Base-by-base conservation (phyloP, 2,329 filamentous ascomycete species). In the Aspergillus transmontanensis region DNA sequence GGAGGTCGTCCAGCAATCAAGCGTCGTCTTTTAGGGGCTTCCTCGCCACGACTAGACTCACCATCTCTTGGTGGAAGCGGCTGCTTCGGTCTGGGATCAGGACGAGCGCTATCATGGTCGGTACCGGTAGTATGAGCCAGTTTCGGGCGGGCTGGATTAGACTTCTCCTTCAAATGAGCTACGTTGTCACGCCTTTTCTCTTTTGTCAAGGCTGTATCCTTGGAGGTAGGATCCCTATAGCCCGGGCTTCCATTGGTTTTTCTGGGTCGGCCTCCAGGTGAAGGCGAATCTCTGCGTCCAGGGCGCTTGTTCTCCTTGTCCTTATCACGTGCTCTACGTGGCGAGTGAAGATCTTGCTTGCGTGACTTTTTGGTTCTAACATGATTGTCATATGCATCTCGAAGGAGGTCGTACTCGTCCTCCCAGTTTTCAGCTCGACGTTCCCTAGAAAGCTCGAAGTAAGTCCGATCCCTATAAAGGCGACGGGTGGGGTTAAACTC, bases 371-470 rank as follows among this genome's bases (percentile, higher is more conserved):
- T 72, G 36, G 63, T 63, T 56, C 66, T 66, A 30, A 68, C 48
- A 64, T 77, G 74, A 36, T 77, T 78, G 53, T 83, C 79, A 64
- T 79, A 82, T 1, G 82, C 81, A n/a, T 89, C 85, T 75, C 94
- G 94, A 56, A 99, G 78, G 60, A 96, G 82, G 50, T 93, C 87
- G 67, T 91, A 89, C 76, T 99, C 95, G 65, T 94, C 89, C 75
- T 94, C 90, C 93, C 94, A 97, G 64, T 92, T 90, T 9, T 94
- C 92, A 0, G 95, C 94, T 68, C 89, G 89, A 46, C 93, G 88
- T 55, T 92, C 89, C 70, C 90, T 87, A 2, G 95, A 93, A 65
- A 98, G 89, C 67, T 99, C 93, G 71, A 88, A 91, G 76, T 98
- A 99, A 0, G 91, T 90, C 70, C 91, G 87, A 26, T 92, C 92